Evolutionary conservation across 2,329 filamentous ascomycete genomes (phyloP), one percentile per base, ranked within the genome.

Genomic region (Nemania bipapillata): DNA sequence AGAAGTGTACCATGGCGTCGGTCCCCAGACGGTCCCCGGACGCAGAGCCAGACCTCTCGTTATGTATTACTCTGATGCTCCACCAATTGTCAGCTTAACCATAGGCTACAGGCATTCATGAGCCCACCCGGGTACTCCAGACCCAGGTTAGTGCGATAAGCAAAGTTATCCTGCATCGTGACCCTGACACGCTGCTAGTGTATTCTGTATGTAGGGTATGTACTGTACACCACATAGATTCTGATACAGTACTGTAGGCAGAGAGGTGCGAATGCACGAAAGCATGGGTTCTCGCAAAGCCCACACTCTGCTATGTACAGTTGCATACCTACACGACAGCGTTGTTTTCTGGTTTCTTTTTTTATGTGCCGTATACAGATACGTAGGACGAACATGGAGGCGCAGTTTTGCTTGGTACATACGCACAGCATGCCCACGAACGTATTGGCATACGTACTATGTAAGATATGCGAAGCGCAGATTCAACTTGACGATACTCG

Each of bases 381-480:
- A 35, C 24, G 57, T 50, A 56, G 58, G 49, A 56, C 45, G 24
- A 15, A 49, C 22, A 47, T 32, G 9, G 66, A 52, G 66, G 66
- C 66, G 66, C 66, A 69, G 66, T 50, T 30, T 35, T 50, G 30
- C 60, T 64, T 52, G 65, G 54, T 59, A 63, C 63, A 37, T 20
- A 8, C 52, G n/a, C n/a, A 26, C 7, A n/a, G 32, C 35, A 40
- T 40, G 50, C n/a, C n/a, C 49, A 17, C 28, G 30, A 37, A 54
- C 20, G 30, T 54, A 30, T 28, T 4, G 20, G 7, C 22, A 57
- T 65, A 54, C 12, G 20, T 37, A 53, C 11, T 17, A 30, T 28
- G 40, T 30, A 35, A 53, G 47, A 24, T 30, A 32, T 28, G 32
- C 54, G 49, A 56, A 49, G 60, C 32, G 7, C 28, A 11, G 42